phyloP scores from a whole-genome alignment of 768 basidiomycete genomes.

The Rhodotorula diobovata region DNA sequence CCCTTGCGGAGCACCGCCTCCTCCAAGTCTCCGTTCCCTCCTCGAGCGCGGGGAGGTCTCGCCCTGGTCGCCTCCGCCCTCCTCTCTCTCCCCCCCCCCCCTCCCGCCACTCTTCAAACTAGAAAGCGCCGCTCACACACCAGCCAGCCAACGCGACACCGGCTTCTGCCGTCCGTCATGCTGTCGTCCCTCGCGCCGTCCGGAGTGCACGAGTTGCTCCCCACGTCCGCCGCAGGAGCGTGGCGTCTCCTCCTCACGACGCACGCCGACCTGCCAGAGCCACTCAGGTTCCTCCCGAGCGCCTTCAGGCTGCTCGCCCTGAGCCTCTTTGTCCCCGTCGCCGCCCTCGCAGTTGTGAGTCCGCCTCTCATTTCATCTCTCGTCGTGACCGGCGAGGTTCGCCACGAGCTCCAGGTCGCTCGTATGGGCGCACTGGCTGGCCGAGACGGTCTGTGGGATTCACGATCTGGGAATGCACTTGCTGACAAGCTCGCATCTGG shows the following conservation, averaged over 20 bases:
- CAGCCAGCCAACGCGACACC: no score
- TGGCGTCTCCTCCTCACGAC: not conserved
- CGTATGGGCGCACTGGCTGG: no score
- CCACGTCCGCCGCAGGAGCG: not conserved
- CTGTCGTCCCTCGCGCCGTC: not conserved
- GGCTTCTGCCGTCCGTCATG: no score
- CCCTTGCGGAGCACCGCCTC: no score
- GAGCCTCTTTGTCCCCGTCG: slow-evolving; percentile 22
- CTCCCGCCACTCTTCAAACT: no score
- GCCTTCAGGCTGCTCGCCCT: slow-evolving; percentile 23
- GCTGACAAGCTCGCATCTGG: not conserved
- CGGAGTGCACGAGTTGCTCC: not conserved
- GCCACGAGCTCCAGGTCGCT: not conserved
- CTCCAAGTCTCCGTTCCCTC: no score
- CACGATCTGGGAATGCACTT: no score
- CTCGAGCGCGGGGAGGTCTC: no score
- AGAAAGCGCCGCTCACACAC: no score
- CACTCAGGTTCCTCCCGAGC: slow-evolving; percentile 21
- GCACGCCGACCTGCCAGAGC: slow-evolving; percentile 7
- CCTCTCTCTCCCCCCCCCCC: no score
- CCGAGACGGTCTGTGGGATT: no score
- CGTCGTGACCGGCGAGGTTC: not conserved
- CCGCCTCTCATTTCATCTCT: not conserved
- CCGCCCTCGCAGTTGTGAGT: slow-evolving; percentile 18
- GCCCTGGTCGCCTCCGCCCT: no score